phyloP scores from a whole-genome alignment of 2,329 filamentous ascomycete genomes.

The Colletotrichum tropicale region DNA sequence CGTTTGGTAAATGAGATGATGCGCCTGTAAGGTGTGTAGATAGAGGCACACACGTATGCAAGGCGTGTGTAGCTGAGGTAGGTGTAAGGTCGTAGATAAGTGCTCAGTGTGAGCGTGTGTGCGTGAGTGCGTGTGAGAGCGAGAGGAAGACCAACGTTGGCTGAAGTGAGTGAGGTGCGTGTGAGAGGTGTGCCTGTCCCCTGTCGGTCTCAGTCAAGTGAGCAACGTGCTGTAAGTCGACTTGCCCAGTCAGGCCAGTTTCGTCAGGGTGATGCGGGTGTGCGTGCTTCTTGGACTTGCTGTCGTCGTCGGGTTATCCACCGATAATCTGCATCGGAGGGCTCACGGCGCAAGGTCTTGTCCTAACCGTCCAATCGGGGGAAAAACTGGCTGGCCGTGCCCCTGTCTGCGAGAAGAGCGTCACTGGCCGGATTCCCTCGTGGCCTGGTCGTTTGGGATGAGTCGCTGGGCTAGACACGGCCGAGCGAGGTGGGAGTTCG shows the following conservation, averaged over 20 bases:
- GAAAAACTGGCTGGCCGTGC: conserved; percentile 6
- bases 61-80: background rate
- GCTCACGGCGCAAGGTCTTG: background rate
- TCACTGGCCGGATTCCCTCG: conserved; percentile 1
- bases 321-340: conserved; percentile 6
- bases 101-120: background rate
- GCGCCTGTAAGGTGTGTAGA: conserved; percentile 1
- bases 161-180: background rate
- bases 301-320: conserved; percentile 11
- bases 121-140: background rate
- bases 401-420: background rate
- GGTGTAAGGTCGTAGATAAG: background rate
- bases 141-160: background rate
- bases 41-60: background rate
- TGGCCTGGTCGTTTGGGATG: background rate
- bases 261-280: conserved; percentile 13
- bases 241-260: conserved; percentile 13
- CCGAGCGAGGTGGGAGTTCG: background rate
- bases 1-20: conserved; percentile 7
- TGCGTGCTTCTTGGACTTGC: conserved; percentile 13
- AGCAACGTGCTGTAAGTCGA: conserved; percentile 11
- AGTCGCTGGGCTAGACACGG: background rate
- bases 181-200: background rate
- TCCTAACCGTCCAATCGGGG: conserved; percentile 13
- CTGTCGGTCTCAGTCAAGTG: conserved; percentile 16